Base-by-base conservation (phyloP, 2,329 filamentous ascomycete genomes). In the Penicillium sp. region DNA sequence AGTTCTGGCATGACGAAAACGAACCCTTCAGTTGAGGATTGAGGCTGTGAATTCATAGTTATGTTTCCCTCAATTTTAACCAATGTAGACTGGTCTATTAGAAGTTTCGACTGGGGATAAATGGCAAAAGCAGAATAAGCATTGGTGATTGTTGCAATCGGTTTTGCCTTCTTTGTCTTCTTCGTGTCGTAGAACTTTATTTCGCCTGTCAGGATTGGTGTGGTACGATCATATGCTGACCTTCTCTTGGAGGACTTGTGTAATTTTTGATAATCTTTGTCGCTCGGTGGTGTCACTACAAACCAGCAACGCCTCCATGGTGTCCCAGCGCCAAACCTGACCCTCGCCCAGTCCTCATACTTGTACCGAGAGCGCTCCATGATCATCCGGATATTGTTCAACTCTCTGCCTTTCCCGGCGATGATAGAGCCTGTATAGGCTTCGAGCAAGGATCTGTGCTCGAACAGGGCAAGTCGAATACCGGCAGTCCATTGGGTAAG, bases 301-400 rank as follows among this genome's bases (percentile, higher is more conserved):
- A 92, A 97, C 92, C 93, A 99, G 73, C 92, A 99, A 40, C 93
- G 87, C 68, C 89, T 86, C 94, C 94, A 99, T 0, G 93, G 92
- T 9, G 94, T 96, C 47, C 94, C 94, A 30, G 94, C 92, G 42
- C 94, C 94, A 66, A 99, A 99, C 59, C 94, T 83, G 52, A 99
- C 94, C 61, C 94, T 83, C 18, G 92, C 91, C 94, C 94, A 99
- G 68, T 96, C 91, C 70, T 96, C 91, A 42, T 89, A 84, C 64
- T 86, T 87, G 64, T 90, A 83, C 56, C 82, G 86, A 20, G 88
- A 83, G 48, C 90, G 85, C 64, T 95, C 90, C 82, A 97, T 89
- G 62, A 99, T 93, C 24, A 86, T 75, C 64, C 88, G 88, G 68
- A 97, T 97, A 68, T 91, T 94, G 77, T 97, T 97, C 54, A 99